Evolutionary conservation across 2,329 filamentous ascomycete species (phyloP).

Genomic region (Aspergillus phoenicis): DNA sequence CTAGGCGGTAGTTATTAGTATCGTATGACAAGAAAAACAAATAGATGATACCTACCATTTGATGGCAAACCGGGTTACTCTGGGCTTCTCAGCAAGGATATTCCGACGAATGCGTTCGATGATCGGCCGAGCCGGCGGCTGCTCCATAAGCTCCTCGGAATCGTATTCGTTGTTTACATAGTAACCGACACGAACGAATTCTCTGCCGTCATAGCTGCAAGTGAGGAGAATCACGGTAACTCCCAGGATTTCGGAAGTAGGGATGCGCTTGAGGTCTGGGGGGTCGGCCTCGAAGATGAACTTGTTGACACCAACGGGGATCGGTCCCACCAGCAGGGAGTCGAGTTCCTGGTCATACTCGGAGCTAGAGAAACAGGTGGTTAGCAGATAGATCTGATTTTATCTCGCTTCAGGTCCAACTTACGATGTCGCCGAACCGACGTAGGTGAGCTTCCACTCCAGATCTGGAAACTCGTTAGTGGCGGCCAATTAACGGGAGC

Average conservation of each 20-base stretch:
- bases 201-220: constrained; percentile 92
- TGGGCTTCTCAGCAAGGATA: constrained; percentile 93
- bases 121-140: constrained; percentile 88
- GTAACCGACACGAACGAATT: constrained; percentile 98
- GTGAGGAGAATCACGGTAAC: constrained; percentile 96
- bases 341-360: constrained; percentile 99
- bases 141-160: constrained; percentile 80
- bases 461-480: constrained; percentile 65
- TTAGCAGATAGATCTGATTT: constrained; percentile 17
- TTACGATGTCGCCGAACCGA: constrained; percentile 96
- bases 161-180: constrained; percentile 99
- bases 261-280: constrained; percentile 86
- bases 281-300: constrained; percentile 96
- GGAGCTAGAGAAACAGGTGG: constrained; percentile 59
- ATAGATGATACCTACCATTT: constrained; percentile 72
- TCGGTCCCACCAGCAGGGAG: constrained; percentile 93
- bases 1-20: constrained; percentile 50
- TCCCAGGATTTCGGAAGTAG: constrained; percentile 90
- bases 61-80: constrained; percentile 96
- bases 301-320: constrained; percentile 97
- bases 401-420: constrained; percentile 30
- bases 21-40: background rate
- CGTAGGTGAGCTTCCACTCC: constrained; percentile 99
- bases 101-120: constrained; percentile 91
- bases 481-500: constrained; percentile 2